Conservation (phyloP, 257 asterid genomes). For the Przewalskia tangutica region DNA sequence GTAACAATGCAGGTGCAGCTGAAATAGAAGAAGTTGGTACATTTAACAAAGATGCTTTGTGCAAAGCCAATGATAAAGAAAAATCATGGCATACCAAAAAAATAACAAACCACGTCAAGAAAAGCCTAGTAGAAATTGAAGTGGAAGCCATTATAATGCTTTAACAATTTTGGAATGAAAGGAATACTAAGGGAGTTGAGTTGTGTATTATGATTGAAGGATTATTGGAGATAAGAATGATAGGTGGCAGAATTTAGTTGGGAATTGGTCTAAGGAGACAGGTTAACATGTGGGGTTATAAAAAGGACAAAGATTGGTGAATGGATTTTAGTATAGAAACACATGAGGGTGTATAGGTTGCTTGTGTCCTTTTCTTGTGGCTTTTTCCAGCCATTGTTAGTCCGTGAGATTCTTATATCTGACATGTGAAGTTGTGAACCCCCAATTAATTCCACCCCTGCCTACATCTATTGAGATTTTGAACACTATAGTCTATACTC, state of each 20-base stretch:
- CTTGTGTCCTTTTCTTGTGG: conserved; percentile 51
- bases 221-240: conserved; percentile 1
- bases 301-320: conserved; percentile 46
- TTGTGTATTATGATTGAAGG: neutral
- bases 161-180: neutral
- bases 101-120: conserved; percentile 12
- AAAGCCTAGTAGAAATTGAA: neutral
- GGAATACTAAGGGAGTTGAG: neutral
- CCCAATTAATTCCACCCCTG: neutral
- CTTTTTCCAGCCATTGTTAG: conserved; percentile 16
- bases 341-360: conserved; percentile 47
- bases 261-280: conserved; percentile 15
- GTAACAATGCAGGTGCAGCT: conserved; percentile 75
- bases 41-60: neutral
- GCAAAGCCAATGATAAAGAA: conserved; percentile 2
- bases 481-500: neutral
- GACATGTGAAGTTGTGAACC: neutral
- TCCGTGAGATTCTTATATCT: conserved; percentile 37
- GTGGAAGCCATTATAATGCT: conserved; percentile 36
- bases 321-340: conserved; percentile 25
- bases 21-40: conserved; percentile 63
- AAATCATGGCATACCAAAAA: conserved; percentile 8
- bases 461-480: neutral
- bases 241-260: conserved; percentile 10
- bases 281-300: conserved; percentile 20